These are phyloP conservation scores for Aristolochia contorta DNA, from an alignment of 164 flowering plant genomes.

Conservation along the genomic window DNA sequence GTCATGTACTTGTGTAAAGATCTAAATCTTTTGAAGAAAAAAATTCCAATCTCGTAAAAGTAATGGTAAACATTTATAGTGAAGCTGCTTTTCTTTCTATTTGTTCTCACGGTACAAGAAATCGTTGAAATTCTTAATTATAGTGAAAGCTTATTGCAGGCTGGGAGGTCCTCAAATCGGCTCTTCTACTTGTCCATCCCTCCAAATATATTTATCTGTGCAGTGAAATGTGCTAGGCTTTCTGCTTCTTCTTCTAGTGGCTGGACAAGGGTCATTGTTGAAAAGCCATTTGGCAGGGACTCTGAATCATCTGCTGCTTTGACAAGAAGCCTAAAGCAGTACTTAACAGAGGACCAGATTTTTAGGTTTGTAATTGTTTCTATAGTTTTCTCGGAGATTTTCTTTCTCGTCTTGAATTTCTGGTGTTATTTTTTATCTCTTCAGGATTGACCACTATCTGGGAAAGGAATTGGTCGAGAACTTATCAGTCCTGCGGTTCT, in stretches of 20 bases:
- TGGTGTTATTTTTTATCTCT: conserved; percentile 3
- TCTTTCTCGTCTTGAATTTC: background rate
- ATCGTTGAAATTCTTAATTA: background rate
- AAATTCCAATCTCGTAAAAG: too few species aligned
- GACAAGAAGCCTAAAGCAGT: conserved; percentile 68
- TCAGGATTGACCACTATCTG: conserved; percentile 89
- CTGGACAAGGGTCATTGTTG: conserved; percentile 97
- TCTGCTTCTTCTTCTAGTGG: conserved; percentile 79
- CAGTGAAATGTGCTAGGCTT: conserved; percentile 68
- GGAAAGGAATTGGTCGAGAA: conserved; percentile 97
- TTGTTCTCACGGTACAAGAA: too few species aligned
- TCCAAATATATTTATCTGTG: conserved; percentile 86
- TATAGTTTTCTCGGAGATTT: background rate
- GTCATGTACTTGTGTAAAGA: too few species aligned
- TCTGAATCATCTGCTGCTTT: conserved; percentile 83
- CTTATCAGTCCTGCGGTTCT: conserved; percentile 89
- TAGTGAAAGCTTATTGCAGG: conserved; percentile 30
- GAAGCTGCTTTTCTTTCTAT: too few species aligned
- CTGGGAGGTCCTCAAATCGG: conserved; percentile 63
- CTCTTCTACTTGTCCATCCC: conserved; percentile 88
- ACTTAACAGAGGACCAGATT: conserved; percentile 79
- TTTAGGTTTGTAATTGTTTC: conserved; percentile 41
- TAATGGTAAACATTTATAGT: too few species aligned
- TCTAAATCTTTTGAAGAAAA: too few species aligned
- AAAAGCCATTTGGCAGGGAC: conserved; percentile 96